Percentiles rank a stretch among this genome's conserved stretches.
These are phyloP conservation scores for Pisolithus tinctorius DNA, from an alignment of 768 basidiomycete species.

Conservation along the genomic window DNA sequence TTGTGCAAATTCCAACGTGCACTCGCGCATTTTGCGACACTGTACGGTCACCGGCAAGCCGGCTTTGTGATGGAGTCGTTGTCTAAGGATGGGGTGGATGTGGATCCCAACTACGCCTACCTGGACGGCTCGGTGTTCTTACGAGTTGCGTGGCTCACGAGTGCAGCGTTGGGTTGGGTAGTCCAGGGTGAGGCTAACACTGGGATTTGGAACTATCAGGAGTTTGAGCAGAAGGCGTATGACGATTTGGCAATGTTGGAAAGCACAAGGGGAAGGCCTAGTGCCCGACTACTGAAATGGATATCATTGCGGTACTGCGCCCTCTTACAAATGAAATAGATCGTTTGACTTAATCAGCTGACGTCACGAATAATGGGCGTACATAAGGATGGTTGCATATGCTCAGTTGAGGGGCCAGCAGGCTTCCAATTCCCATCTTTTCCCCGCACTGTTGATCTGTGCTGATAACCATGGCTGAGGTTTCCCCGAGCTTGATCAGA, in stretches of 20 bases:
- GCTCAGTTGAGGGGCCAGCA: too few relatives aligned
- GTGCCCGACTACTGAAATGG: background rate
- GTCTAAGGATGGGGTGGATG: conserved; percentile 19
- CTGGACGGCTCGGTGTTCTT: conserved; percentile 62
- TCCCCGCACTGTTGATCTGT: too few relatives aligned
- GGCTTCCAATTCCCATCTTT: too few relatives aligned
- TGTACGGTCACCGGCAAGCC: conserved; percentile 37
- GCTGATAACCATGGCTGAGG: background rate
- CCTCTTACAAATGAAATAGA: background rate
- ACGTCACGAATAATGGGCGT: too few relatives aligned
- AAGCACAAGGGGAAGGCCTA: conserved; percentile 14
- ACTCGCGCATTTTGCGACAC: conserved; percentile 36
- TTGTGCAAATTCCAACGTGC: conserved; percentile 44
- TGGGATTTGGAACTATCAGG: conserved; percentile 23
- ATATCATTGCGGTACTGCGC: background rate
- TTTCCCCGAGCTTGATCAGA: background rate
- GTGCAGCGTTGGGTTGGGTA: conserved; percentile 35
- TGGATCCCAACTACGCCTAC: conserved; percentile 39
- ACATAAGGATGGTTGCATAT: too few relatives aligned
- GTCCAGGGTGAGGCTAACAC: conserved; percentile 31
- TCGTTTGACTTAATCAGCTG: too few relatives aligned
- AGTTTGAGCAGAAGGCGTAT: conserved; percentile 20
- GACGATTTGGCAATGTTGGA: conserved; percentile 18
- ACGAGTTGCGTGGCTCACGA: conserved; percentile 47
- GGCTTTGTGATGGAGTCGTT: conserved; percentile 27